A percentile compares a stretch with the other conserved stretches of the same genome.
phyloP scores from a whole-genome alignment of 352 stramenopile species.

The Globisporangium orthogonon region DNA sequence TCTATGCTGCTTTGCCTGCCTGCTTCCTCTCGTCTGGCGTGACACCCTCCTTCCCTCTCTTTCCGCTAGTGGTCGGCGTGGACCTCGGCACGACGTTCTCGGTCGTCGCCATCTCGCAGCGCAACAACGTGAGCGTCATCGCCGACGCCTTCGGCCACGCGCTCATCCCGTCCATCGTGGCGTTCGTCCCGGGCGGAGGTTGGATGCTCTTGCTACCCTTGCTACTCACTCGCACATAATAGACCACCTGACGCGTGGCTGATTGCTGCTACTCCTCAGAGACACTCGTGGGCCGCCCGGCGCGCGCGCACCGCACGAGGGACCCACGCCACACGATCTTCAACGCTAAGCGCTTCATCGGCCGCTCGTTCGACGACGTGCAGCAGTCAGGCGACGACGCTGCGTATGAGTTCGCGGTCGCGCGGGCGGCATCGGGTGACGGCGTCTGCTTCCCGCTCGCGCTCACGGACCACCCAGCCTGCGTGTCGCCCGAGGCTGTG shows the following conservation, averaged over 20 bases:
- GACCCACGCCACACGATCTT: constrained; percentile 66
- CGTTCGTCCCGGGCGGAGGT: constrained; percentile 50
- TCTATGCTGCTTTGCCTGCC: background rate
- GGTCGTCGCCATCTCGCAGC: constrained; percentile 60
- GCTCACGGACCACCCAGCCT: constrained; percentile 28
- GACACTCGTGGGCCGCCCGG: constrained; percentile 38
- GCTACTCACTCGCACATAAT: too few relatives aligned
- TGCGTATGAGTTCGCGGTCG: constrained; percentile 45
- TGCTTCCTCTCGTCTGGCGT: too few relatives aligned
- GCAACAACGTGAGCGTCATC: constrained; percentile 60
- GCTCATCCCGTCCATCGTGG: constrained; percentile 62
- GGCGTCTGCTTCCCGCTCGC: constrained; percentile 44
- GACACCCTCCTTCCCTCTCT: background rate
- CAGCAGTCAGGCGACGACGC: constrained; percentile 11
- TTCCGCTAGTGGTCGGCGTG: constrained; percentile 46
- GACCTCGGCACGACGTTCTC: constrained; percentile 78
- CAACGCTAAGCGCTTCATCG: constrained; percentile 77
- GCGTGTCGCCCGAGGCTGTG: constrained; percentile 39
- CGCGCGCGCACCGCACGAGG: constrained; percentile 33
- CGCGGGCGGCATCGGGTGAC: constrained; percentile 4
- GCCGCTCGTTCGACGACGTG: constrained; percentile 30
- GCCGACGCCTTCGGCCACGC: constrained; percentile 35
- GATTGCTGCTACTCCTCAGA: constrained; percentile 10
- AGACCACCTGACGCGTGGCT: background rate
- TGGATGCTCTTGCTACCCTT: too few relatives aligned